A percentile compares a stretch with the other conserved stretches of the same genome.
phyloP scores from a whole-genome alignment of 1,284 basidiomycete genomes.

The Malassezia nana region DNA sequence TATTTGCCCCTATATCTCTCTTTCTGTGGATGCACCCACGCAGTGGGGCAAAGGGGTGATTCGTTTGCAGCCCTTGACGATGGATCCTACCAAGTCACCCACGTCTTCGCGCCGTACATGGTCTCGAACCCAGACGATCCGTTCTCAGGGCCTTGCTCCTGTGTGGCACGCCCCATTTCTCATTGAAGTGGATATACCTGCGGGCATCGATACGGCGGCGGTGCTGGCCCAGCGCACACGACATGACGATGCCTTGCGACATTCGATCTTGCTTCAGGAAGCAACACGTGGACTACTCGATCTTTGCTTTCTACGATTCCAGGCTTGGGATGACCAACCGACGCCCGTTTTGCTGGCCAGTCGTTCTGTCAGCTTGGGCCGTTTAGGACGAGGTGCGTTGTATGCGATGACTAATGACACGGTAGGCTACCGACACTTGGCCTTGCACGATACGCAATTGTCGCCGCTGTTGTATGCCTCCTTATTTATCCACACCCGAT shows the following conservation, averaged over 20 bases:
- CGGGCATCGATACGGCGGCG: constrained; percentile 17
- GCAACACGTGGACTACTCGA: constrained; percentile 39
- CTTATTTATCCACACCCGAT: constrained; percentile 32
- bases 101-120: neutral
- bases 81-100: neutral
- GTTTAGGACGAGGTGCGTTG: constrained; percentile 16
- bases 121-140: constrained; percentile 25
- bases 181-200: constrained; percentile 34
- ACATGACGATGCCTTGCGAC: neutral
- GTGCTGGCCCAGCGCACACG: neutral
- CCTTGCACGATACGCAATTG: constrained; percentile 39
- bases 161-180: constrained; percentile 31
- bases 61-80: neutral
- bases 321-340: constrained; percentile 33
- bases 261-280: constrained; percentile 1
- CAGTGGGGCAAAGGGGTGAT: constrained; percentile 6
- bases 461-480: constrained; percentile 40
- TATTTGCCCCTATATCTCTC: constrained; percentile 31
- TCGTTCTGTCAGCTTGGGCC: constrained; percentile 20
- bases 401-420: constrained; percentile 25
- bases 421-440: constrained; percentile 35
- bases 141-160: constrained; percentile 40
- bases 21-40: constrained; percentile 19
- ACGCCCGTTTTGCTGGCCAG: constrained; percentile 7
- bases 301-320: constrained; percentile 41